Evolutionary conservation across 805 yeast species (phyloP), one percentile per base, ranked within the genome.

Genomic region (Kregervanrija fluxuum): DNA sequence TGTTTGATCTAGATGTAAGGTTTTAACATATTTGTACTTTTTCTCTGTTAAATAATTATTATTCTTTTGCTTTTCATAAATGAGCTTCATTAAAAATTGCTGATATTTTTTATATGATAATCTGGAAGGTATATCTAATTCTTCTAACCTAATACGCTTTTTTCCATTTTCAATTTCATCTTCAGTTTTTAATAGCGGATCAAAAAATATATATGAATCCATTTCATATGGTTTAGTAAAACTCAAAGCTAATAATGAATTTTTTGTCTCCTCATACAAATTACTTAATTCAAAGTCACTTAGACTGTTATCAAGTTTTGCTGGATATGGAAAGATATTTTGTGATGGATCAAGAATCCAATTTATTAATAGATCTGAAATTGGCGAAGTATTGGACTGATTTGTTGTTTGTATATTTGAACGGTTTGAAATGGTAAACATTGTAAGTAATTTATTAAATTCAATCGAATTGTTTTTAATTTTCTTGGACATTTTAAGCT

Each of bases 1-100:
- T 4, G 76, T 71, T 34, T 73, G 72, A 41, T 59, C 58, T 1
- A 55, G 33, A 43, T 69, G 65, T n/a, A 66, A 35, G 11, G 41
- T 13, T 33, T 31, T 30, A 9, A 11, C 16, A 35, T 15, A 35
- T 33, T 33, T 9, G 32, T 15, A 15, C 41, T 14, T 8, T 33
- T 37, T n/a, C 33, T 34, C 2, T 30, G 14, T 30, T 38, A 14
- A 30, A 31, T 36, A 38, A 45, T 41, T 12, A 41, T 42, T 15
- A 30, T 28, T 28, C 33, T 55, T 49, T 33, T 67, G 54, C 39
- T 69, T 53, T 9, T 54, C 56, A 13, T 64, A 57, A 2, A 73
- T 65, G 41, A 65, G 51, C 34, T 56, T 55, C 37, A 73, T 66
- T 39, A 74, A 49, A 12, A 54, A 45, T 1, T 51, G 49, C 44